Evolutionary conservation across 176 grass and related monocot species (phyloP), one percentile per base, ranked within the genome.

Genomic region (Pharus latifolius): DNA sequence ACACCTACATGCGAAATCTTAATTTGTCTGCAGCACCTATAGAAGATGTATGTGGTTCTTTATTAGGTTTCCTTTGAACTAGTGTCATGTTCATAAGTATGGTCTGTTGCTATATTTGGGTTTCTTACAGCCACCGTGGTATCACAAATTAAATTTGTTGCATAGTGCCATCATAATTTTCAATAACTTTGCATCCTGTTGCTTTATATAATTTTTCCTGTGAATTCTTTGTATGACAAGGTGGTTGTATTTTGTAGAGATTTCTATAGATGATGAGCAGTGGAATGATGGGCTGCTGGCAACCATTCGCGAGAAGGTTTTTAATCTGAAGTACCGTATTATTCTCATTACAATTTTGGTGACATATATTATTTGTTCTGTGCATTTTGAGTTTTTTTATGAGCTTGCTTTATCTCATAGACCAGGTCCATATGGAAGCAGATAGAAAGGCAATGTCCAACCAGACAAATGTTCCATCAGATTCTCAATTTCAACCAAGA

Each of bases 211-310:
- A 45, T 55, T 33, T 18, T 44, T 71, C 9, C 2, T 46, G 42
- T 62, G 34, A 31, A 71, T 11, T 25, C 8, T 53, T 20, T 50
- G 25, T 47, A 69, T 8, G 27, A 3, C n/a, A 17, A 56, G 29
- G 9, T 60, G 44, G 65, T 82, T 79, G 6, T 6, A 58, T 60
- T 83, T 25, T 78, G 54, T 83, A 97, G 93, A 90, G 89, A 87
- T 87, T 30, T 77, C 55, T 62, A 65, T 97, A 78, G 78, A 92
- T 70, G 85, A 84, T 61, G 89, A 92, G 12, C 74, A 90, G 49
- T 97, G 93, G 93, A 97, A 97, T 75, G 89, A 97, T 76, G 93
- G 93, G 52, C 74, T 97, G 62, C 81, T 97, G 70, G 93, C 93
- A 60, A 97, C 93, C 9, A 90, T 97, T 48, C 93, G 93, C 60